Percentiles rank a stretch among this genome's conserved stretches.
These are phyloP conservation scores for Puccinia horiana DNA, from an alignment of 1,284 basidiomycete genomes.

Conservation along the genomic window DNA sequence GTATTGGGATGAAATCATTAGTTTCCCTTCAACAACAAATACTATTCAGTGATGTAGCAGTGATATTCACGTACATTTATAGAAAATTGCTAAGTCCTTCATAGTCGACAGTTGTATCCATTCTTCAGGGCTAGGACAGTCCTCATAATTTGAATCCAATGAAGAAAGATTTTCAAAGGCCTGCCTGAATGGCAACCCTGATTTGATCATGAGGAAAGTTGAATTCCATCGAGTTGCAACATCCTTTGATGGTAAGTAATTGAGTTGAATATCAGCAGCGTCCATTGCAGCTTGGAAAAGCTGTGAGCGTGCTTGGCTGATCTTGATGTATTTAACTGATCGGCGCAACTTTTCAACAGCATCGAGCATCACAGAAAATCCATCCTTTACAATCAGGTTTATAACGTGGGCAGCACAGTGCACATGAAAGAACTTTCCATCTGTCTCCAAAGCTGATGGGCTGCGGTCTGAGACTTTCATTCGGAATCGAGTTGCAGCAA, in stretches of 20 bases:
- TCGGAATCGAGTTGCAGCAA: background rate
- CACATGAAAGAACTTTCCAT: background rate
- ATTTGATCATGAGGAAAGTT: slow-evolving; percentile 5
- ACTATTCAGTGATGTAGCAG: too few species aligned
- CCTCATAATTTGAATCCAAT: background rate
- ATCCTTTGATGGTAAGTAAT: background rate
- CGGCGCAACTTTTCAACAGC: background rate
- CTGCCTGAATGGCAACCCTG: background rate
- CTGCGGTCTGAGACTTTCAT: background rate
- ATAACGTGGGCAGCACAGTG: too few species aligned
- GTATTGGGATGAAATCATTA: background rate
- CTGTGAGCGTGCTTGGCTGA: slow-evolving; percentile 1
- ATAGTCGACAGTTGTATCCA: background rate
- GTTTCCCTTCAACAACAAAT: too few species aligned
- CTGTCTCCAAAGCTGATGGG: background rate
- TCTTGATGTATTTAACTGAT: background rate
- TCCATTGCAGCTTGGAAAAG: background rate
- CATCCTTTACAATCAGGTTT: background rate
- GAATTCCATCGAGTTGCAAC: too few species aligned
- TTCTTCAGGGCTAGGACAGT: background rate
- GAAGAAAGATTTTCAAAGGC: background rate
- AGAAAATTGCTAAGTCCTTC: background rate
- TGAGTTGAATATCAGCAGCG: background rate
- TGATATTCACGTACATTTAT: too few species aligned
- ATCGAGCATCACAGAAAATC: background rate